These are phyloP conservation scores for Pyronema omphalodes DNA, from an alignment of 495 filamentous ascomycete genomes.

Conservation along the genomic window DNA sequence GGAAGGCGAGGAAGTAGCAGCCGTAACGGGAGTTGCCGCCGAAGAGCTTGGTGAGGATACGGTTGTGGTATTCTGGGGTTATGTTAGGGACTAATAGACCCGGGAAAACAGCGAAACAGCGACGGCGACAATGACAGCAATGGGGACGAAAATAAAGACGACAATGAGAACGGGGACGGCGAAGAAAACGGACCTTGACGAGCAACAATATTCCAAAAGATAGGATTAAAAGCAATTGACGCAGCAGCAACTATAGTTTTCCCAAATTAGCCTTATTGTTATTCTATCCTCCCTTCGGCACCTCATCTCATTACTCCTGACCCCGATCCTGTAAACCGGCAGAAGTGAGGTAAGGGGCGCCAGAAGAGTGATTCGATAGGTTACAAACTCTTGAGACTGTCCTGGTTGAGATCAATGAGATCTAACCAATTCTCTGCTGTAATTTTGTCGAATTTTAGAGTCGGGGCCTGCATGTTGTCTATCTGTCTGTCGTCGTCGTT, in stretches of 20 bases:
- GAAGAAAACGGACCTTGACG: constrained; percentile 40
- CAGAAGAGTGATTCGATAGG: background rate
- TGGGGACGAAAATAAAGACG: background rate
- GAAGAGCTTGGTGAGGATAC: constrained; percentile 72
- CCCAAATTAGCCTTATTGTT: constrained; percentile 9
- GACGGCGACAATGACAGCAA: too few relatives aligned
- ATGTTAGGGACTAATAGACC: background rate
- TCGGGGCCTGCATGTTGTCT: background rate
- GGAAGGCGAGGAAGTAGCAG: constrained; percentile 74
- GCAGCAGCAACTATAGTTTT: constrained; percentile 38
- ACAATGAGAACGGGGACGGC: constrained; percentile 1
- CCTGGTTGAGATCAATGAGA: constrained; percentile 45
- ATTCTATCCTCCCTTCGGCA: background rate
- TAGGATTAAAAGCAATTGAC: constrained; percentile 57
- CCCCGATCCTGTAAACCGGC: too few relatives aligned
- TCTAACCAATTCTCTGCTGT: constrained; percentile 16
- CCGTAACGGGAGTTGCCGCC: constrained; percentile 58
- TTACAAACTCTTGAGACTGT: constrained; percentile 38
- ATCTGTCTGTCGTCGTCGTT: background rate
- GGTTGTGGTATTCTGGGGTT: constrained; percentile 70
- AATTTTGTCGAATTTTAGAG: background rate
- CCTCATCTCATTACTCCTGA: too few relatives aligned
- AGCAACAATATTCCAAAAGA: constrained; percentile 59
- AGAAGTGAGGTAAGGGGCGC: background rate
- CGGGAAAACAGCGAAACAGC: background rate